Conservation (phyloP, 768 basidiomycete species). For the Phanerochaete carnosa region DNA sequence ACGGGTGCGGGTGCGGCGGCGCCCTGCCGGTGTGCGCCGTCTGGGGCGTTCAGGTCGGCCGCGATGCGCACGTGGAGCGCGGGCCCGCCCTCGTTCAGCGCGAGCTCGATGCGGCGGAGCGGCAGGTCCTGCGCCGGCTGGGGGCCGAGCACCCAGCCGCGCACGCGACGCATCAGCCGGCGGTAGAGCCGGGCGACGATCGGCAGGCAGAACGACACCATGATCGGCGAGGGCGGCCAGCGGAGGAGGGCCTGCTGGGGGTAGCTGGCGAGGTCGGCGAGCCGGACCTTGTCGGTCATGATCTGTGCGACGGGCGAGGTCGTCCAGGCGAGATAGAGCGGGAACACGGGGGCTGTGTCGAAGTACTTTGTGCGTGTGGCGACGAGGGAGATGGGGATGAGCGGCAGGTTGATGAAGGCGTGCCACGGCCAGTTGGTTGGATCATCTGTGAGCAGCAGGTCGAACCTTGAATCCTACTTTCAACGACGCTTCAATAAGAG, state of each 20-base stretch:
- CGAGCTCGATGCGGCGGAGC: slow-evolving; percentile 20
- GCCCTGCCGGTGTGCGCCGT: neutral
- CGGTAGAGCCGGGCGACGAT: slow-evolving; percentile 24
- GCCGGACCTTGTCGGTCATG: neutral
- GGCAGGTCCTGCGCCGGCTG: slow-evolving; percentile 5
- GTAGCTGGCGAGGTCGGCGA: neutral
- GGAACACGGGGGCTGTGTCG: slow-evolving; percentile 25
- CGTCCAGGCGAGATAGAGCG: slow-evolving; percentile 31
- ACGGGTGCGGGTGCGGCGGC: neutral
- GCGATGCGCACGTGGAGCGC: slow-evolving; percentile 21
- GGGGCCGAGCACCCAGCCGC: slow-evolving; percentile 21
- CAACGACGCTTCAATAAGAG: neutral
- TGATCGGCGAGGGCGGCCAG: slow-evolving; percentile 33
- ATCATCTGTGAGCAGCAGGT: slow-evolving; percentile 63
- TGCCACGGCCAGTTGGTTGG: slow-evolving; percentile 73
- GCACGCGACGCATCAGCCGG: slow-evolving; percentile 16
- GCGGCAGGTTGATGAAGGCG: slow-evolving; percentile 70
- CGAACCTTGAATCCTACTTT: slow-evolving; percentile 48
- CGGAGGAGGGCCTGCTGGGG: slow-evolving; percentile 14
- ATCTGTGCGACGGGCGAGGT: slow-evolving; percentile 18
- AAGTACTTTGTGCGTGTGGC: slow-evolving; percentile 42
- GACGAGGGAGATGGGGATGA: slow-evolving; percentile 67
- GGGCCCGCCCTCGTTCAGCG: slow-evolving; percentile 20
- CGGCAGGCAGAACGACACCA: slow-evolving; percentile 27
- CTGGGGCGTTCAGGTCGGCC: slow-evolving; percentile 13